A percentile compares a stretch with the other conserved stretches of the same genome.
Evolutionary conservation across 2,329 filamentous ascomycete species (phyloP).

Genomic region (Paecilomyces fulvus): DNA sequence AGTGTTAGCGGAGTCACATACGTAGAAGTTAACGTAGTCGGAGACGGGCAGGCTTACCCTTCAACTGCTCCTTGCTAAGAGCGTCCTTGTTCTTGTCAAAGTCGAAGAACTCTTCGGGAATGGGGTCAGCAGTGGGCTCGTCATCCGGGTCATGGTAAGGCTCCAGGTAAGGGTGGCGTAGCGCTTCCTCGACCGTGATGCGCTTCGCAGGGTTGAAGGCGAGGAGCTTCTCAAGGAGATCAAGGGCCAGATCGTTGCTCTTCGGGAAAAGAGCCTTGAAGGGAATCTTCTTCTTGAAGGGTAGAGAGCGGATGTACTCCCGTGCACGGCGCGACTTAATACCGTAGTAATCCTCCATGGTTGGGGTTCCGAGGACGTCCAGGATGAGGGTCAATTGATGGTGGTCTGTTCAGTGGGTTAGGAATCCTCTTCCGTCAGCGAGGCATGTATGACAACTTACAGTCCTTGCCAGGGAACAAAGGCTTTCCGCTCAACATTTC

Average conservation of each 20-base stretch:
- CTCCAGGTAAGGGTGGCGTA: constrained; percentile 96
- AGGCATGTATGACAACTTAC: constrained; percentile 45
- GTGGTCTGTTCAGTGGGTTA: constrained; percentile 58
- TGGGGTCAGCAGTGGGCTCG: constrained; percentile 91
- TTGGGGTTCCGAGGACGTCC: constrained; percentile 93
- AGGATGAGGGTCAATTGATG: constrained; percentile 96
- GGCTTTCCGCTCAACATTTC: constrained; percentile 99
- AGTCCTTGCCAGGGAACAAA: constrained; percentile 96
- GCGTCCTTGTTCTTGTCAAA: constrained; percentile 99
- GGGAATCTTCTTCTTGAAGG: constrained; percentile 99
- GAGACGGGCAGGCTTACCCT: constrained; percentile 48
- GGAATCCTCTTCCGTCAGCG: neutral
- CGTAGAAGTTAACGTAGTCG: neutral
- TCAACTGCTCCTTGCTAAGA: constrained; percentile 95
- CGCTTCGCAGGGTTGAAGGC: constrained; percentile 98
- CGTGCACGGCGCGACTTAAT: constrained; percentile 97
- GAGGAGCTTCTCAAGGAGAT: constrained; percentile 88
- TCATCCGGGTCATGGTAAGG: constrained; percentile 98
- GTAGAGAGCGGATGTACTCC: constrained; percentile 95
- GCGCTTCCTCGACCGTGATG: constrained; percentile 92
- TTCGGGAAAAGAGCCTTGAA: constrained; percentile 97
- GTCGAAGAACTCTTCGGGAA: constrained; percentile 98
- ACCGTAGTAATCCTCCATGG: constrained; percentile 99
- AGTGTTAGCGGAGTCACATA: constrained; percentile 10
- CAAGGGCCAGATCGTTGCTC: constrained; percentile 93